Conservation (phyloP, 1,139 yeast genomes). For the Suhomyces bolitotheri region DNA sequence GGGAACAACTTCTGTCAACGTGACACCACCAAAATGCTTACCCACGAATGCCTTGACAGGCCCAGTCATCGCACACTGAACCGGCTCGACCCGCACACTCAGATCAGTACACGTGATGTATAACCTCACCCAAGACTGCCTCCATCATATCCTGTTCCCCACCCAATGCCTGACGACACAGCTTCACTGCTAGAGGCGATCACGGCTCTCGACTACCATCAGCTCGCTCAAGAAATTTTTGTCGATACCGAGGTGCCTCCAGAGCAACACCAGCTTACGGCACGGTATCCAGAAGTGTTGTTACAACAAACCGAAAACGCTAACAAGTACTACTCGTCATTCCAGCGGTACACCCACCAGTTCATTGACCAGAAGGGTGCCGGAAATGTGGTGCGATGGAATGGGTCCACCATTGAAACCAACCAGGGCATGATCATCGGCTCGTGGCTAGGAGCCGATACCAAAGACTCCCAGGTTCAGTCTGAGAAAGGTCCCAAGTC, state of each 20-base stretch:
- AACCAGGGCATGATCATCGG: constrained; percentile 32
- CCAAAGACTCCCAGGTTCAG: constrained; percentile 4
- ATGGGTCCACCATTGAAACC: constrained; percentile 30
- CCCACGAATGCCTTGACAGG: no score
- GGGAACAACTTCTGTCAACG: no score
- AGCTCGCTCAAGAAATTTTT: constrained; percentile 3
- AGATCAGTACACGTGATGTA: constrained; percentile 3
- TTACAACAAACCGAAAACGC: constrained; percentile 36
- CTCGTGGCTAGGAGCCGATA: constrained; percentile 28
- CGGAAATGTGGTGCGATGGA: constrained; percentile 35
- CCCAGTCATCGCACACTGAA: no score
- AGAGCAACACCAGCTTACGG: constrained; percentile 2
- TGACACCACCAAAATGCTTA: no score
- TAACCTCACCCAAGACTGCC: not conserved
- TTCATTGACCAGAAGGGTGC: constrained; percentile 25
- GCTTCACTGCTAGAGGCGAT: constrained; percentile 4
- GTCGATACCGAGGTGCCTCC: constrained; percentile 5
- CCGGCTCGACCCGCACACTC: no score
- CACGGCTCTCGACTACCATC: constrained; percentile 3
- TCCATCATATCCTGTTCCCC: no score
- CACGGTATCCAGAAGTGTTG: constrained; percentile 36
- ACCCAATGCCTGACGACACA: constrained; percentile 3
- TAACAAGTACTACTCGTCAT: constrained; percentile 32
- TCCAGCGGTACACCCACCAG: constrained; percentile 40
- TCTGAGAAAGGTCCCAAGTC: constrained; percentile 6